Base-by-base conservation (phyloP, 257 asterid genomes). In the Vinca minor region DNA sequence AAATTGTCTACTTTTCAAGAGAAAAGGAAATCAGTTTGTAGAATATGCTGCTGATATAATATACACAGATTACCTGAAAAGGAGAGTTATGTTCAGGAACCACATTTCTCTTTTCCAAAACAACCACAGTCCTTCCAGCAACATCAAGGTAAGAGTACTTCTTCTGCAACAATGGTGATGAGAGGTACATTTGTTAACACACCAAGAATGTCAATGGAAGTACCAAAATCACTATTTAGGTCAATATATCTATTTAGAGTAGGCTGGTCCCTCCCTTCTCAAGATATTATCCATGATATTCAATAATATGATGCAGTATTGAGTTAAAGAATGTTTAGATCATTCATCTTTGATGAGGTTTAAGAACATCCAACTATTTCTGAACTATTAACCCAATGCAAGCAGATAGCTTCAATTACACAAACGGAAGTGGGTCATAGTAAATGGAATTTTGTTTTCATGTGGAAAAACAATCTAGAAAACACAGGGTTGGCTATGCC, bases 131-230 rank as follows among this genome's bases (percentile, higher is more conserved):
- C 77, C 99, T 83, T 71, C 99, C 99, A 73, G 84, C 72, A 67
- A 93, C 85, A 76, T 93, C 99, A 72, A 93, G 99, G 81, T 93
- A 93, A 6, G 99, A 89, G 77, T 84, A 82, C 81, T 87, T 93
- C 61, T 59, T 89, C 98, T 93, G 98, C 77, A 87, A 49, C 68
- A 48, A 73, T 69, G 41, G 4, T 23, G 0, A 13, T 17, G 21
- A 69, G 69, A 63, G 65, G 64, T 64, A 62, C 60, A 65, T 67
- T 71, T 69, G 71, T 63, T 50, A 56, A 73, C 69, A n/a, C 55
- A 48, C 55, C 47, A 10, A 39, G 54, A 28, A 69, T 36, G 28
- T 12, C 8, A 29, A 48, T 10, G 62, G 60, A 28, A 29, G 29
- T 55, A 55, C 31, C 61, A 55, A 29, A 3, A 55, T 23, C 13